phyloP scores from a whole-genome alignment of 2,329 filamentous ascomycete genomes.

The Diplodia corticola region DNA sequence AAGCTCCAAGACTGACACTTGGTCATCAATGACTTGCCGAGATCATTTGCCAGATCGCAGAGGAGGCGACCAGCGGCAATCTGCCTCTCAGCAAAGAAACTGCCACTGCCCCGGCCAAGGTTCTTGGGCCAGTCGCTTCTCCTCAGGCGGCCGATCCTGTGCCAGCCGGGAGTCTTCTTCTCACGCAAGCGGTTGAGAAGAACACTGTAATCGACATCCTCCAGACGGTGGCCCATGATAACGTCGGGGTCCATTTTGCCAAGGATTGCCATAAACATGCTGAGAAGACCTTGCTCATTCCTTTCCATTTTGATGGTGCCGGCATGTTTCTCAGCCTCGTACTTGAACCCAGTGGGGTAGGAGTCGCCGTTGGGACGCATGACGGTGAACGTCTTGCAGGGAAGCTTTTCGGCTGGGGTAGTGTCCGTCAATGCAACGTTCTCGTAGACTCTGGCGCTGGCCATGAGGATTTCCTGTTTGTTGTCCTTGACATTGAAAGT shows the following conservation, averaged over 20 bases:
- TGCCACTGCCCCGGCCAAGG: constrained; percentile 81
- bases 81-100: constrained; percentile 90
- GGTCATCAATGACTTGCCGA: constrained; percentile 94
- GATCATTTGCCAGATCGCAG: constrained; percentile 93
- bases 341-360: constrained; percentile 87
- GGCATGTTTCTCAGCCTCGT: constrained; percentile 69
- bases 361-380: constrained; percentile 75
- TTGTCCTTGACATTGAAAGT: constrained; percentile 88
- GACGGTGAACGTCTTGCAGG: constrained; percentile 86
- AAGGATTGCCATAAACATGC: constrained; percentile 85
- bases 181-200: constrained; percentile 83
- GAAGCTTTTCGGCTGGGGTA: constrained; percentile 82
- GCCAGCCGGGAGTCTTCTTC: constrained; percentile 92
- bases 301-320: constrained; percentile 79
- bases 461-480: constrained; percentile 91
- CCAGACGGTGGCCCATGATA: constrained; percentile 90
- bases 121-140: constrained; percentile 83
- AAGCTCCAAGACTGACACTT: constrained; percentile 98
- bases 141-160: constrained; percentile 83
- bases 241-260: constrained; percentile 90
- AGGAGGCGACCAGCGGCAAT: constrained; percentile 84
- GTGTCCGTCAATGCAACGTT: constrained; percentile 85
- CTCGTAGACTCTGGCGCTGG: constrained; percentile 90
- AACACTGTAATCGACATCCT: constrained; percentile 94
- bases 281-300: constrained; percentile 80